phyloP scores from a whole-genome alignment of 2,329 filamentous ascomycete species.

The Karstenula rhodostoma region DNA sequence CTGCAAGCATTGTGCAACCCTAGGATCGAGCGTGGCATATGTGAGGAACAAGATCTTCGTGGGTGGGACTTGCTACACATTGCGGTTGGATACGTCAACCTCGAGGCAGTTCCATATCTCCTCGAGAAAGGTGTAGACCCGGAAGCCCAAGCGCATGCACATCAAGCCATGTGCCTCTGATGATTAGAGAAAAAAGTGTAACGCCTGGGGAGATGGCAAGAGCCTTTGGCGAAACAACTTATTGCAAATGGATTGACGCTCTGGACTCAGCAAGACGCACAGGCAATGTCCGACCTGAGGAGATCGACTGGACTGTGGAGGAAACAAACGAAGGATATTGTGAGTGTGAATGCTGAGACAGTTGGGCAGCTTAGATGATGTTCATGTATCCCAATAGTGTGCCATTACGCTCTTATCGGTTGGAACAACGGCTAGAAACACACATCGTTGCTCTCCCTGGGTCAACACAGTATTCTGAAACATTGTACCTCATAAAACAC shows the following conservation, averaged over 20 bases:
- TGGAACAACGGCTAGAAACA: no score
- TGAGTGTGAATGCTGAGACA: slow-evolving; percentile 17
- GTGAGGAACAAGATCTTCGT: slow-evolving; percentile 15
- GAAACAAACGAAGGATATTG: slow-evolving; percentile 2
- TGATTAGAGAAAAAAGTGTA: slow-evolving; percentile 2
- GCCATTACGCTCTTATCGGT: no score
- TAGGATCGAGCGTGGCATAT: not conserved
- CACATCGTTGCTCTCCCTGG: no score
- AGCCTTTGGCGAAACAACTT: slow-evolving; percentile 16
- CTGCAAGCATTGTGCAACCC: slow-evolving; percentile 9
- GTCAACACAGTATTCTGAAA: no score
- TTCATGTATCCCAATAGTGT: no score
- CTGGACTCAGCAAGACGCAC: slow-evolving; percentile 2
- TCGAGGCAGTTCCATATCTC: slow-evolving; percentile 16
- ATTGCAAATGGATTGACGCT: slow-evolving; percentile 12
- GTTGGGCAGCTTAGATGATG: not conserved
- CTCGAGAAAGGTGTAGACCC: slow-evolving; percentile 17
- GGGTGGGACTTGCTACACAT: slow-evolving; percentile 23
- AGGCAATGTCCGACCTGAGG: slow-evolving; percentile 12
- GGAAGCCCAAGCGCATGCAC: slow-evolving; percentile 13
- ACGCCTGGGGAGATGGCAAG: slow-evolving; percentile 12
- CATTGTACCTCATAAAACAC: no score
- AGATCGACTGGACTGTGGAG: slow-evolving; percentile 19
- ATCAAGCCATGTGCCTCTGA: slow-evolving; percentile 15
- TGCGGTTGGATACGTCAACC: slow-evolving; percentile 14